Evolutionary conservation across 345 rosid species (phyloP).

Genomic region (Salix viminalis): DNA sequence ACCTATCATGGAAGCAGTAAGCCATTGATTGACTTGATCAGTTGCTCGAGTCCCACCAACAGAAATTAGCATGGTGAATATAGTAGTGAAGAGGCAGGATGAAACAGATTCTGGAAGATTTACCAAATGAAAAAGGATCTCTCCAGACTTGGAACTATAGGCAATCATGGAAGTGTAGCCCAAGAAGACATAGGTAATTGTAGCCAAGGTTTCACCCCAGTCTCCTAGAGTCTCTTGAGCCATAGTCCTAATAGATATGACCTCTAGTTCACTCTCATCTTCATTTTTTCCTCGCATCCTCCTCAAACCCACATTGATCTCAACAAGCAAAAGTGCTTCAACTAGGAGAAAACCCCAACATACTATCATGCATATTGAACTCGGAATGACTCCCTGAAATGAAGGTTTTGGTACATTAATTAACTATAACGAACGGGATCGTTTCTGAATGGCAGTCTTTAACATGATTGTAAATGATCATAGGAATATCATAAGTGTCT

Average conservation of each 20-base stretch:
- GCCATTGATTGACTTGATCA: conserved; percentile 57
- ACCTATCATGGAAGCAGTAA: conserved; percentile 60
- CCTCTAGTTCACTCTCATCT: conserved; percentile 36
- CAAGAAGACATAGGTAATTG: conserved; percentile 47
- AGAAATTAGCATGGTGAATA: conserved; percentile 43
- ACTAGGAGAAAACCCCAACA: conserved; percentile 61
- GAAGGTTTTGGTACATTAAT: too few relatives aligned
- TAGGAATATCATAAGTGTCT: not conserved
- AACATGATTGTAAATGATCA: too few relatives aligned
- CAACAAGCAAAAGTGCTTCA: conserved; percentile 54
- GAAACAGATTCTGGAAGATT: conserved; percentile 43
- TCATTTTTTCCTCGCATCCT: conserved; percentile 25
- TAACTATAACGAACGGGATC: too few relatives aligned
- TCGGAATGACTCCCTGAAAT: conserved; percentile 54
- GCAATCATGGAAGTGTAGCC: conserved; percentile 58
- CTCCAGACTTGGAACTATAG: conserved; percentile 57
- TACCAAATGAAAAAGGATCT: conserved; percentile 46
- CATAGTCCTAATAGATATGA: conserved; percentile 58
- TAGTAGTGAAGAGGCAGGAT: conserved; percentile 37
- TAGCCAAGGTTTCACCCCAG: conserved; percentile 50
- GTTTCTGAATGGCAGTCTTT: too few relatives aligned
- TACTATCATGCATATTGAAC: conserved; percentile 43
- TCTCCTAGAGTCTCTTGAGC: conserved; percentile 61
- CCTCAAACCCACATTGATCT: conserved; percentile 44
- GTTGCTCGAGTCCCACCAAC: conserved; percentile 50